Evolutionary conservation across 1,284 basidiomycete genomes (phyloP).

Genomic region (Meira miltonrushii): DNA sequence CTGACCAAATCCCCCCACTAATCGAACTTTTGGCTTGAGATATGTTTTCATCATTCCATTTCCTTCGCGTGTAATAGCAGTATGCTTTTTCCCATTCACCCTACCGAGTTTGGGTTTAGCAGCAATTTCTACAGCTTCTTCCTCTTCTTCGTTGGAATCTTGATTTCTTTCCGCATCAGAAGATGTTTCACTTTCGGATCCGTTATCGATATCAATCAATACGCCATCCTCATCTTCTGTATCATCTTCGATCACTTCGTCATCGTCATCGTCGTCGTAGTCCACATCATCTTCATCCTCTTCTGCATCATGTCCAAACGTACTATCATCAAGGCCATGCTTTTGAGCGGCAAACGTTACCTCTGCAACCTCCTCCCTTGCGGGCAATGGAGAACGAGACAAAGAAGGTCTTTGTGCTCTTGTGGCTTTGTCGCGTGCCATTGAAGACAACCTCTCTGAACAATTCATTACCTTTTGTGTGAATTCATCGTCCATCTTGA

Average conservation of each 20-base stretch:
- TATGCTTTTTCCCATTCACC: conserved; percentile 38
- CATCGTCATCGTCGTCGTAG: neutral
- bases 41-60: too few species aligned
- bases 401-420: neutral
- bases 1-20: conserved; percentile 28
- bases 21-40: conserved; percentile 3
- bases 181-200: conserved; percentile 1
- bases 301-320: conserved; percentile 19
- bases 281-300: conserved; percentile 10
- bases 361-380: neutral
- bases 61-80: conserved; percentile 28
- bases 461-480: conserved; percentile 14
- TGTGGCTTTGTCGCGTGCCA: neutral
- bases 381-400: neutral
- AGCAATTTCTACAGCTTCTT: neutral
- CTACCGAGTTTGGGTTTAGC: conserved; percentile 12
- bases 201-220: neutral
- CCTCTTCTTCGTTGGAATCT: neutral
- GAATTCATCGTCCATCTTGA: conserved; percentile 28
- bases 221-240: conserved; percentile 3
- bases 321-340: neutral
- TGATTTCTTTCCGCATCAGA: neutral
- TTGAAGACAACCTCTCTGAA: neutral
- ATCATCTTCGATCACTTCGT: neutral
- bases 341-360: neutral